phyloP scores from a whole-genome alignment of 805 yeast species.

The Blastobotrys attinorum region DNA sequence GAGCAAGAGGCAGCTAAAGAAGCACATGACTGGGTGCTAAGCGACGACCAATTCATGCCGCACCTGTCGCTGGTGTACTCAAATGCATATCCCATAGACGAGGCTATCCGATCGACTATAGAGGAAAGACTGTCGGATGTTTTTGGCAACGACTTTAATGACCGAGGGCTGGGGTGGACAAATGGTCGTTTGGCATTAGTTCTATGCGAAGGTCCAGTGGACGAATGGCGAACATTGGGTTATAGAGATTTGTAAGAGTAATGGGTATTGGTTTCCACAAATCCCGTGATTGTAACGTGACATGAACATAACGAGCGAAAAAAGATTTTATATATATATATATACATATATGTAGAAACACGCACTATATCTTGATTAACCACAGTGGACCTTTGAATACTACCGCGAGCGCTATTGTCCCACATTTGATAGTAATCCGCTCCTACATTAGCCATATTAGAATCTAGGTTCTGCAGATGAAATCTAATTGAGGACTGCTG shows the following conservation, averaged over 20 bases:
- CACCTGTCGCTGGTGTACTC: slow-evolving; percentile 69
- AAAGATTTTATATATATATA: too few relatives aligned
- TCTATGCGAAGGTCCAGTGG: slow-evolving; percentile 62
- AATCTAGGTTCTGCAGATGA: too few relatives aligned
- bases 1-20: slow-evolving; percentile 33
- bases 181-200: slow-evolving; percentile 63
- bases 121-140: slow-evolving; percentile 60
- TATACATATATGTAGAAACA: too few relatives aligned
- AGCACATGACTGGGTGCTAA: slow-evolving; percentile 49
- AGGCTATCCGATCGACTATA: slow-evolving; percentile 55
- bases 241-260: slow-evolving; percentile 22
- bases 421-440: too few relatives aligned
- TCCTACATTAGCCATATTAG: too few relatives aligned
- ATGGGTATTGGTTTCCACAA: too few relatives aligned
- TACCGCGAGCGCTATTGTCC: too few relatives aligned
- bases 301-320: too few relatives aligned
- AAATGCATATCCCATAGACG: slow-evolving; percentile 54
- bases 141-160: slow-evolving; percentile 40
- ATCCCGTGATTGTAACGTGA: neutral
- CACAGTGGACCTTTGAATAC: too few relatives aligned
- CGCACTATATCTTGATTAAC: too few relatives aligned
- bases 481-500: too few relatives aligned
- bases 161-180: slow-evolving; percentile 47
- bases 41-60: slow-evolving; percentile 60
- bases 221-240: slow-evolving; percentile 61